Base-by-base conservation (phyloP, 345 rosid genomes). In the Rhodamnia argentea region DNA sequence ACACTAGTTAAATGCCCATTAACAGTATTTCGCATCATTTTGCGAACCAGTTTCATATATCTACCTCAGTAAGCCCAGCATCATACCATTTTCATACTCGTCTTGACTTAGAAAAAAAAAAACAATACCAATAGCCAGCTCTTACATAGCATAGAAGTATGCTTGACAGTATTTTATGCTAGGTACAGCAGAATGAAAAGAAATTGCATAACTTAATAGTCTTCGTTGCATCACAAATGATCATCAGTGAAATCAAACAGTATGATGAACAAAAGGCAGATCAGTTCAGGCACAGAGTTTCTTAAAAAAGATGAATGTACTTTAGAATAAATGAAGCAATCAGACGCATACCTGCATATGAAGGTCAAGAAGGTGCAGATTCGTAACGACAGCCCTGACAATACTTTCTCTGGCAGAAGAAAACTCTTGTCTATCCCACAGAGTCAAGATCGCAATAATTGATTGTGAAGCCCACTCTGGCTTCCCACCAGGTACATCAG, bases 381-480 rank as follows among this genome's bases (percentile, higher is more conserved):
- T 97, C 1, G 99, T 96, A 86, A 97, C 99, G 7, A 94, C 98
- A 32, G 99, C 98, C 90, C 99, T 93, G 84, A 97, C 99, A 83
- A 97, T 94, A 92, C 99, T 96, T 90, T 97, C 99, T 89, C 99
- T 94, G 29, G 99, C 99, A 82, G 99, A 96, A 53, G 98, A 95
- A 88, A 97, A 97, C 91, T 97, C 99, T 90, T 97, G 99, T 83
- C 99, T 92, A 88, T 97, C 99, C 99, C 99, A 97, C 27, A 97
- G 99, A 13, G 98, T 97, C 93, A 97, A 92, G 85, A 96, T 92
- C 8, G 99, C 99, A 82, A 95, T 96, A 87, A 94, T 96, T 37
- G 99, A 97, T 90, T 91, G 96, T 22, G 99, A 93, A 87, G 99
- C 99, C 99, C 99, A 97, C 90, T 97, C 99, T 0, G 99, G 96